A percentile compares a stretch with the other conserved stretches of the same genome.
These are phyloP conservation scores for Anisodus acutangulus DNA, from an alignment of 257 asterid genomes.

Conservation along the genomic window DNA sequence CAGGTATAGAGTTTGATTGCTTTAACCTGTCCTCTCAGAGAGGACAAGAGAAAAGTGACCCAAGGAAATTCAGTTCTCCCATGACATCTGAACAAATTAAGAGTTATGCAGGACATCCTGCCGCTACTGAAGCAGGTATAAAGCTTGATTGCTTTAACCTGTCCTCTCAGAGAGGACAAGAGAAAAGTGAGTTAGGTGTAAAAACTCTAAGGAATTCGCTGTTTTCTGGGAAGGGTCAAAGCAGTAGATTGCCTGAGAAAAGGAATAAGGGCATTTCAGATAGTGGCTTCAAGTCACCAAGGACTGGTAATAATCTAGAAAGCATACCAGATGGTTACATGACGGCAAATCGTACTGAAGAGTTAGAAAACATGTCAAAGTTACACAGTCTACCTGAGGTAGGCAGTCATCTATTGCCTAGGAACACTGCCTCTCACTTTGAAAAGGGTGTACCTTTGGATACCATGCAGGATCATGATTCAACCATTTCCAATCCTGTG, in stretches of 20 bases:
- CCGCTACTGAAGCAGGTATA: constrained; percentile 35
- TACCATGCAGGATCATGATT: constrained; percentile 15
- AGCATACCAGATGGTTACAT: constrained; percentile 39
- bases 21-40: constrained; percentile 11
- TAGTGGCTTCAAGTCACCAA: constrained; percentile 48
- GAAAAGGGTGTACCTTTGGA: neutral
- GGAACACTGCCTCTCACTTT: neutral
- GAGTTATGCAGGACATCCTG: constrained; percentile 40
- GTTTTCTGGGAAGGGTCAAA: constrained; percentile 45
- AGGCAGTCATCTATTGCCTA: neutral
- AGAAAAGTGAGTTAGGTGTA: constrained; percentile 28
- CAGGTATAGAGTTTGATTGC: constrained; percentile 42
- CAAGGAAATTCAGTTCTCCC: constrained; percentile 46
- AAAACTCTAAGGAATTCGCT: constrained; percentile 19
- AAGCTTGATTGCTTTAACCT: constrained; percentile 40
- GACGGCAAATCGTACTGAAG: constrained; percentile 36
- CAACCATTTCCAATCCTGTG: constrained; percentile 20
- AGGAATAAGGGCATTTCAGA: constrained; percentile 45
- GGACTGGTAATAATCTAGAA: constrained; percentile 34
- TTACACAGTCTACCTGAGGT: neutral
- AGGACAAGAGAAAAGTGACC: neutral
- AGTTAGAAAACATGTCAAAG: constrained; percentile 20
- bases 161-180: constrained; percentile 35
- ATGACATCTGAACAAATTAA: constrained; percentile 40
- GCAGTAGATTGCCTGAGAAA: constrained; percentile 45